Evolutionary conservation across 2,329 filamentous ascomycete species (phyloP).

Genomic region (Paraphaeosphaeria minitans): DNA sequence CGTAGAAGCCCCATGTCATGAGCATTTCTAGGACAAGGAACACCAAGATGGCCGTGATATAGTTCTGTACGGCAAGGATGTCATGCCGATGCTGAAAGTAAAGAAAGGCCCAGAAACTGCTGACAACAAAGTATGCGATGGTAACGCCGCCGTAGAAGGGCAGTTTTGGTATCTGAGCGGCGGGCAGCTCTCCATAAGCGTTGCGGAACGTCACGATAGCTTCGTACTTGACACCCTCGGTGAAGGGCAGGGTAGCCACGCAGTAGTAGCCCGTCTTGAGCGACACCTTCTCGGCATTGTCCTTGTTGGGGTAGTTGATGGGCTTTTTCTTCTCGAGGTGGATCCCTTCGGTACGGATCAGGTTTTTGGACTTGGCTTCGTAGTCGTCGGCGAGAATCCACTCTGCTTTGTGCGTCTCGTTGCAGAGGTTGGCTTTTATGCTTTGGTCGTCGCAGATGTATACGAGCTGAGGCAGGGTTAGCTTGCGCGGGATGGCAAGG

Average conservation of each 20-base stretch:
- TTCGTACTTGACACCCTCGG: conserved; percentile 68
- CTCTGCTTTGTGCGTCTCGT: conserved; percentile 75
- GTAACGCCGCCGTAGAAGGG: conserved; percentile 96
- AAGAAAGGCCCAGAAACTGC: conserved; percentile 88
- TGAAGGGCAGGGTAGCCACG: conserved; percentile 77
- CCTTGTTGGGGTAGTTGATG: conserved; percentile 79
- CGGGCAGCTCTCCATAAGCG: conserved; percentile 92
- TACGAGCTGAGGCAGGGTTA: conserved; percentile 55
- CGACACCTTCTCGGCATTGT: conserved; percentile 28
- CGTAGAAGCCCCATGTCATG: conserved; percentile 99
- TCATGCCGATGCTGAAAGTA: conserved; percentile 94
- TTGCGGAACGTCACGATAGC: conserved; percentile 92
- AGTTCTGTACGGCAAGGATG: conserved; percentile 96
- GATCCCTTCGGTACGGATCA: conserved; percentile 79
- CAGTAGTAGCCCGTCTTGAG: conserved; percentile 94
- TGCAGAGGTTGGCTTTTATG: conserved; percentile 73
- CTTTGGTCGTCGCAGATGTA: conserved; percentile 78
- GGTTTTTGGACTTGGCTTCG: conserved; percentile 69
- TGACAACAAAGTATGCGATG: conserved; percentile 88
- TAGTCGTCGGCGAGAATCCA: conserved; percentile 83
- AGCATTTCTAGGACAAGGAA: conserved; percentile 96
- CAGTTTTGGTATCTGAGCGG: conserved; percentile 93
- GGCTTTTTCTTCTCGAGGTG: conserved; percentile 76
- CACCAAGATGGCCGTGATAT: conserved; percentile 94
- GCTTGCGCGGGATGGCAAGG: conserved; percentile 9